These are phyloP conservation scores for Blechomonas ayalai DNA, from an alignment of 208 protist genomes.

Conservation along the genomic window DNA sequence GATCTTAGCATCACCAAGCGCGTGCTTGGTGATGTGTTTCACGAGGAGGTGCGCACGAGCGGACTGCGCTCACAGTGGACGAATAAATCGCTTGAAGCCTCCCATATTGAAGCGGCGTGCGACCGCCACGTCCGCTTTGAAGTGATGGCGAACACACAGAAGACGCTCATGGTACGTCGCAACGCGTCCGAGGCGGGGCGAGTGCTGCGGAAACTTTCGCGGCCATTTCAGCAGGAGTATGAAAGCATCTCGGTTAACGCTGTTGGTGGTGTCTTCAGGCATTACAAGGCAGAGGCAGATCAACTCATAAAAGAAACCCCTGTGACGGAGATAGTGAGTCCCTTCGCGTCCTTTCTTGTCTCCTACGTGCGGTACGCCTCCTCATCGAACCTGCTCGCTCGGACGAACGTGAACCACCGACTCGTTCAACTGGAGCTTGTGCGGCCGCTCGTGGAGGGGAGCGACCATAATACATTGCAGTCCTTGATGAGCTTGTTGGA, in stretches of 20 bases:
- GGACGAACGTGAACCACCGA: constrained; percentile 54
- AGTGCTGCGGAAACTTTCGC: constrained; percentile 62
- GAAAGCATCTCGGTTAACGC: constrained; percentile 38
- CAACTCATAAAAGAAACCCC: constrained; percentile 44
- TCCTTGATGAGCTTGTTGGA: constrained; percentile 70
- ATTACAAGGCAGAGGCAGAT: constrained; percentile 67
- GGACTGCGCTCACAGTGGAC: constrained; percentile 76
- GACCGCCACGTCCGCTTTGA: constrained; percentile 67
- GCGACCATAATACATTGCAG: constrained; percentile 34
- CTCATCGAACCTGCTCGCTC: constrained; percentile 47
- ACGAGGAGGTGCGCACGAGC: constrained; percentile 76
- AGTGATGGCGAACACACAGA: constrained; percentile 66
- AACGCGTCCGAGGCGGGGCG: constrained; percentile 48
- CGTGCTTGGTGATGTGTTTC: constrained; percentile 78
- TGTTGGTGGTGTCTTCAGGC: constrained; percentile 68
- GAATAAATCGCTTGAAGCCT: constrained; percentile 83
- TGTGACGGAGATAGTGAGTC: constrained; percentile 57
- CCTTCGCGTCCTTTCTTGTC: constrained; percentile 72
- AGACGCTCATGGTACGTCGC: constrained; percentile 74
- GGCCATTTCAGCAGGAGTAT: constrained; percentile 79
- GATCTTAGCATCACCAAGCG: constrained; percentile 68
- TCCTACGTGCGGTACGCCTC: constrained; percentile 62
- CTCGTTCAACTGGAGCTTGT: constrained; percentile 58
- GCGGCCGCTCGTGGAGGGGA: constrained; percentile 54
- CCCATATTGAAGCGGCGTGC: constrained; percentile 81